Evolutionary conservation across 1,284 basidiomycete genomes (phyloP), one percentile per base, ranked within the genome.

Genomic region (Apiotrichum laibachii): DNA sequence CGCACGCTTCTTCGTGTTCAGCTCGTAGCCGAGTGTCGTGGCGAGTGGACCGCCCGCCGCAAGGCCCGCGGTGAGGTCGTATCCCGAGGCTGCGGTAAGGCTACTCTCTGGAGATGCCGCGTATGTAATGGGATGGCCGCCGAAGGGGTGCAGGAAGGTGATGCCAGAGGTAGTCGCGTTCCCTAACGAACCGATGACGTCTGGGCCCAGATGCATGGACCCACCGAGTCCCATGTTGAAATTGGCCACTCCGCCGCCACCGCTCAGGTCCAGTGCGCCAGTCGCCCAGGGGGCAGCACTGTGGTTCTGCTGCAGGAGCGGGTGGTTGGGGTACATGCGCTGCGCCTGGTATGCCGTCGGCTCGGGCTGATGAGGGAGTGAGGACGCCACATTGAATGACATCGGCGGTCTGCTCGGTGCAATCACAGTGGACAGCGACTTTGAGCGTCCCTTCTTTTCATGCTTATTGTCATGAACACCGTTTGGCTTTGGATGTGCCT

Each of bases 401-500:
- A 45, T 54, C 55, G 70, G 57, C 11, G 72, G 69, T 58, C 72
- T 70, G 47, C 67, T 58, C 33, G 68, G 61, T 10, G 60, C 64
- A 56, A 70, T 73, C 15, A 8, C 19, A 7, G 51, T 53, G 1
- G 60, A 50, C 52, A 71, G 57, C 12, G 72, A 70, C 59, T 73
- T 71, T 47, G 67, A 61, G 31, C 69, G 62, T 8, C 58, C 64
- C 57, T 71, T 74, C 67, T 76, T 75, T 21, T 56, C 60, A 4
- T 60, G 55, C 56, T 66, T 66, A 47, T 56, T 55, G 51, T 54
- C 62, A 78, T 44, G 85, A 84, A 72, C 88, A 84, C 70, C 87
- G 73, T 54, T 83, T 68, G 61, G 59, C 57, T 69, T 68, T 3
- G 88, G 85, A 75, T 93, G 91, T 64, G 90, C 91, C 70, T 93